These are phyloP conservation scores for Amborella trichopoda DNA, from an alignment of 164 flowering plant genomes.

Conservation along the genomic window DNA sequence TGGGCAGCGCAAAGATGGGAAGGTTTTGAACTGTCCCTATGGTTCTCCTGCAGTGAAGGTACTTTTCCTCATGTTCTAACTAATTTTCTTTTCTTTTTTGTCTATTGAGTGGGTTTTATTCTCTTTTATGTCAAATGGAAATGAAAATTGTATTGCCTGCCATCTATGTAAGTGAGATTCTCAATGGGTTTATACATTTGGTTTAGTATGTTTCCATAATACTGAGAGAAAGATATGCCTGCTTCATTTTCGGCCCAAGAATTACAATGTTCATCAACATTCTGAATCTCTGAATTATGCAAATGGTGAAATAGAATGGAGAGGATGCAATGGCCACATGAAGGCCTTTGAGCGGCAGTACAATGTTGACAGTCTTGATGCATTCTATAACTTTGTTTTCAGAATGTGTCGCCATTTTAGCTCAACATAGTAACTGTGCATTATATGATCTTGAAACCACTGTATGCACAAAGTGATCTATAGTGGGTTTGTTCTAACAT, in stretches of 20 bases:
- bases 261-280: not conserved
- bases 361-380: too few species aligned
- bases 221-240: not conserved
- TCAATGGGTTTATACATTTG: not conserved
- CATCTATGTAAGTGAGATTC: not conserved
- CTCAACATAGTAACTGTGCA: too few species aligned
- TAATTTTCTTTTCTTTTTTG: not conserved
- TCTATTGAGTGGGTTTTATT: not conserved
- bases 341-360: too few species aligned
- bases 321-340: too few species aligned
- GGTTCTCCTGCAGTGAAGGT: slow-evolving; percentile 76
- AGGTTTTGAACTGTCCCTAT: slow-evolving; percentile 76
- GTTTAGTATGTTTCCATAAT: not conserved
- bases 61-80: slow-evolving; percentile 3
- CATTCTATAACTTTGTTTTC: too few species aligned
- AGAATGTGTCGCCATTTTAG: too few species aligned
- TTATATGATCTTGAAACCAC: too few species aligned
- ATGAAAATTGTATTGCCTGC: not conserved
- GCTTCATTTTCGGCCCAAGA: not conserved
- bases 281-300: not conserved
- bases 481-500: too few species aligned
- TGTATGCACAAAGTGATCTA: too few species aligned
- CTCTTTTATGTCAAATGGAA: not conserved
- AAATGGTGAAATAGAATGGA: not conserved
- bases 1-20: slow-evolving; percentile 76